Percentiles rank a stretch among this genome's conserved stretches.
phyloP scores from a whole-genome alignment of 495 filamentous ascomycete genomes.

The Hypoxylon cercidicola region DNA sequence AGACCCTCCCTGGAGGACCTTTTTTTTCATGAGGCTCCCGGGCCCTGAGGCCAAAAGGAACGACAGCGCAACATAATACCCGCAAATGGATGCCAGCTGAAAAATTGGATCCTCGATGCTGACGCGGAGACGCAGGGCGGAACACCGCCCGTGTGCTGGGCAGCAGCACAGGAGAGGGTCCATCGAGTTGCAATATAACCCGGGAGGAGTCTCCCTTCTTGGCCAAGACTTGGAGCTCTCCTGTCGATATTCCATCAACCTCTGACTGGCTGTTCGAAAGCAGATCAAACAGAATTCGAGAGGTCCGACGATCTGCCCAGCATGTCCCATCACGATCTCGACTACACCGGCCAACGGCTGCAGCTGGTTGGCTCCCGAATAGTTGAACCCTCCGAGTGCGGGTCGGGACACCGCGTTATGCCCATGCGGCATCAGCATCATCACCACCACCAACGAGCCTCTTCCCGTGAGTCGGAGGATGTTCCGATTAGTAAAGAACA shows the following conservation, averaged over 20 bases:
- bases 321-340: conserved; percentile 33
- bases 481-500: conserved; percentile 8
- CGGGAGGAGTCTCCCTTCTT: conserved; percentile 36
- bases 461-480: conserved; percentile 17
- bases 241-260: neutral
- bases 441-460: conserved; percentile 2
- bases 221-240: conserved; percentile 22
- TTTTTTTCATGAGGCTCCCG: conserved; percentile 32
- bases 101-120: conserved; percentile 24
- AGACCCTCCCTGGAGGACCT: conserved; percentile 9
- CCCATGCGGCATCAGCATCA: conserved; percentile 29
- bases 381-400: conserved; percentile 30
- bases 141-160: conserved; percentile 38
- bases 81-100: conserved; percentile 14
- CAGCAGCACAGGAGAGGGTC: conserved; percentile 25
- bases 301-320: neutral
- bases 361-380: conserved; percentile 35
- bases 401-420: conserved; percentile 26
- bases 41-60: conserved; percentile 19
- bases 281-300: neutral
- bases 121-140: conserved; percentile 21
- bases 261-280: conserved; percentile 2
- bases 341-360: conserved; percentile 32
- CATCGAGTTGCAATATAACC: conserved; percentile 33
- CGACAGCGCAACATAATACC: conserved; percentile 42